Conservation (phyloP, 495 filamentous ascomycete genomes). For the Halenospora varia region DNA sequence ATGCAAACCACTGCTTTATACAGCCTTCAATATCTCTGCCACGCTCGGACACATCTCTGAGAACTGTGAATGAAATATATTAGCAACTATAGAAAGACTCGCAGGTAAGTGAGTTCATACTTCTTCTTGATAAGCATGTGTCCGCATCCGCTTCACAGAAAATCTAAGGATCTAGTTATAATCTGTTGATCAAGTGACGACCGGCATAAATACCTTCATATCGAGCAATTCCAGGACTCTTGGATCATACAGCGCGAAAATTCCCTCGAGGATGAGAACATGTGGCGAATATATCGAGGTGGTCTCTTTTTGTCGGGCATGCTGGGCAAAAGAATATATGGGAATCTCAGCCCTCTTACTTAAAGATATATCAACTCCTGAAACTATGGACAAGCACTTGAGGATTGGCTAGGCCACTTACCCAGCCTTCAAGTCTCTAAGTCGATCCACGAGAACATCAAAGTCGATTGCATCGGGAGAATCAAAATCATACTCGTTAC, state of each 20-base stretch:
- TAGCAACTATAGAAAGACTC: not conserved
- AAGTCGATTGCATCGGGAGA: conserved; percentile 94
- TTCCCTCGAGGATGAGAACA: conserved; percentile 92
- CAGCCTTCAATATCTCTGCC: conserved; percentile 88
- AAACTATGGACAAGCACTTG: not conserved
- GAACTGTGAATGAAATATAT: conserved; percentile 54
- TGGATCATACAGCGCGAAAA: conserved; percentile 87
- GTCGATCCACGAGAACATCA: conserved; percentile 74
- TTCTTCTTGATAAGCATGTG: conserved; percentile 85
- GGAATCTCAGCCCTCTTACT: conserved; percentile 93
- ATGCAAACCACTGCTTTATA: conserved; percentile 96
- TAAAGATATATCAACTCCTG: conserved; percentile 10
- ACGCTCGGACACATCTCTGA: conserved; percentile 80
- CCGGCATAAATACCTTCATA: conserved; percentile 62
- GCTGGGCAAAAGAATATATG: conserved; percentile 91
- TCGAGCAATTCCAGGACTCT: conserved; percentile 84
- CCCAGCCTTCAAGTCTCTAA: conserved; percentile 87
- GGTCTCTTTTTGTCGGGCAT: conserved; percentile 73
- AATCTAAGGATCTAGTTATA: conserved; percentile 47
- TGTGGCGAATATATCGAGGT: conserved; percentile 92
- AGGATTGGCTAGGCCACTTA: conserved; percentile 36
- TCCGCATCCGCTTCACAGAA: conserved; percentile 97
- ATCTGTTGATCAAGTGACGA: not conserved
- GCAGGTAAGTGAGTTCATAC: conserved; percentile 45
- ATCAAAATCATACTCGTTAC: conserved; percentile 94